These are phyloP conservation scores for Penicillium sp. DNA, from an alignment of 2,329 filamentous ascomycete genomes.

Conservation along the genomic window DNA sequence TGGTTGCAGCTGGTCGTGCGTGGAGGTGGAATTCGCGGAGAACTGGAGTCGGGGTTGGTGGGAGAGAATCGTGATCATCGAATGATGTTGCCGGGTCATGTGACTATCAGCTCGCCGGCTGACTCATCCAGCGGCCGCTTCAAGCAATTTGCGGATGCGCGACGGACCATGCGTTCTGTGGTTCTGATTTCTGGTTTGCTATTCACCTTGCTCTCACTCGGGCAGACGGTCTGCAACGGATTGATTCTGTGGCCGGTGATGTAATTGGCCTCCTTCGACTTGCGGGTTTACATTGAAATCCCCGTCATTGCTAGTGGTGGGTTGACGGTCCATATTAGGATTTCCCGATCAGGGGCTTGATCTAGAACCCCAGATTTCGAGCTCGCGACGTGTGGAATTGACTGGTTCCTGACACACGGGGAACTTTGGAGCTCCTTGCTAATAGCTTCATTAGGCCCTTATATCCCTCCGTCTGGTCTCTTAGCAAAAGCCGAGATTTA, in stretches of 20 bases:
- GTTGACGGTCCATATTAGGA: constrained; percentile 2
- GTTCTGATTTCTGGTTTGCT: constrained; percentile 4
- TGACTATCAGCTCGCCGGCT: constrained; percentile 2
- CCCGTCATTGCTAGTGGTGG: constrained; percentile 14
- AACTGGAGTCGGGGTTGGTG: constrained; percentile 26
- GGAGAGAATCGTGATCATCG: constrained; percentile 34
- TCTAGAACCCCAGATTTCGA: constrained; percentile 12
- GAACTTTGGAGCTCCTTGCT: constrained; percentile 4
- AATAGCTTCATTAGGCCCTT: constrained; percentile 8
- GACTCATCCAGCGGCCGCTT: constrained; percentile 18
- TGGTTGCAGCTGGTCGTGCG: constrained; percentile 27
- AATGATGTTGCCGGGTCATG: constrained; percentile 36
- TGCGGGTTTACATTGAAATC: background rate
- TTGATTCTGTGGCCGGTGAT: constrained; percentile 13
- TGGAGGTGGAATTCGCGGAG: constrained; percentile 21
- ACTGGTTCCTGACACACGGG: background rate
- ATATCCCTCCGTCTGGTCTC: constrained; percentile 7
- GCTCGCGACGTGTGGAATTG: constrained; percentile 15
- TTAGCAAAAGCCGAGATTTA: constrained; percentile 9
- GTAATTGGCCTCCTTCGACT: constrained; percentile 15
- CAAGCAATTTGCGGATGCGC: constrained; percentile 10
- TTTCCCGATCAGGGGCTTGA: constrained; percentile 22
- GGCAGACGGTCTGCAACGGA: background rate
- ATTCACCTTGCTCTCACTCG: background rate
- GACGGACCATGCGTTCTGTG: constrained; percentile 4